Percentiles rank a stretch among this genome's conserved stretches.
These are phyloP conservation scores for Streptanthus diversifolius DNA, from an alignment of 345 rosid genomes.

Conservation along the genomic window DNA sequence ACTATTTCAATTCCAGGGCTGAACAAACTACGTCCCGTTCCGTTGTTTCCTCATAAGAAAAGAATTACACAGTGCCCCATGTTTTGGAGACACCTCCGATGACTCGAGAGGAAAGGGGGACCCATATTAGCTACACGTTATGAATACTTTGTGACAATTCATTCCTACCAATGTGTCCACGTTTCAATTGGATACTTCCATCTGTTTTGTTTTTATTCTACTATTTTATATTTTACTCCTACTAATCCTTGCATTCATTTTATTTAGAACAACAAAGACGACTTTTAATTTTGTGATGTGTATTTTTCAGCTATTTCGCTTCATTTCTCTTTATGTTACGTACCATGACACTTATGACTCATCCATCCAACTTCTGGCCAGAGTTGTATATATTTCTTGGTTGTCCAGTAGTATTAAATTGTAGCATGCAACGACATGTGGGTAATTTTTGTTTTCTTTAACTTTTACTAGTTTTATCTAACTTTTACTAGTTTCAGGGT, in stretches of 20 bases:
- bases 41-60: background rate
- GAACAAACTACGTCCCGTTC: conserved; percentile 14
- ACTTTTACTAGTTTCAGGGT: too few relatives aligned
- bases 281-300: background rate
- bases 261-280: background rate
- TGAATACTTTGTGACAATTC: conserved; percentile 11
- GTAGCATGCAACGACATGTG: conserved; percentile 17
- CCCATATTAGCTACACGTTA: conserved; percentile 5
- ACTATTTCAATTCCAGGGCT: background rate
- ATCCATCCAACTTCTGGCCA: conserved; percentile 6
- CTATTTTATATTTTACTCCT: background rate
- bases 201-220: background rate
- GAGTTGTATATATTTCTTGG: background rate
- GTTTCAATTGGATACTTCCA: background rate
- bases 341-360: conserved; percentile 1
- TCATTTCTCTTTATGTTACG: background rate
- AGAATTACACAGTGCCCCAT: background rate
- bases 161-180: conserved; percentile 8
- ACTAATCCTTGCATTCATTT: conserved; percentile 6
- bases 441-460: conserved; percentile 1
- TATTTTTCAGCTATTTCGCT: background rate
- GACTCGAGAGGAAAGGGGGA: background rate
- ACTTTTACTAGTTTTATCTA: background rate
- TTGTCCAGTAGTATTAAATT: conserved; percentile 22
- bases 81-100: background rate